Conservation (phyloP, 768 basidiomycete genomes). For the Boletus rubescentipes region DNA sequence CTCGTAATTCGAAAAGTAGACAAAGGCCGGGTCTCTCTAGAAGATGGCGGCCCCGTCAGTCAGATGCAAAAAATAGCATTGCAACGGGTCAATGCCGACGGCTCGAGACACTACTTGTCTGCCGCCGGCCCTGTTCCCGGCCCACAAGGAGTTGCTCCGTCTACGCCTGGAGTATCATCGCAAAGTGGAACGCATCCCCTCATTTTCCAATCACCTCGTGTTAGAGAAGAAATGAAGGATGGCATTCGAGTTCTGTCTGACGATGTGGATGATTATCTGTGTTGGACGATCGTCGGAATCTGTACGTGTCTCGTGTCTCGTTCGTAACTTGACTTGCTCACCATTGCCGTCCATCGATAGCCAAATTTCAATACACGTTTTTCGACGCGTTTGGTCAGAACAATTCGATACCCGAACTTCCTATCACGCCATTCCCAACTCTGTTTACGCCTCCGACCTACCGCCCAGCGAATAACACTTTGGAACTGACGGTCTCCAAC, state of each 20-base stretch:
- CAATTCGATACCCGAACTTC: conserved; percentile 69
- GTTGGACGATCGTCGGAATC: conserved; percentile 95
- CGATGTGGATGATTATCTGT: conserved; percentile 92
- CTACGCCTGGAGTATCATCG: conserved; percentile 71
- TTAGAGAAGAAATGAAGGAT: conserved; percentile 81
- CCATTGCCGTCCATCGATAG: conserved; percentile 41
- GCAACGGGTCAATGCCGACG: conserved; percentile 78
- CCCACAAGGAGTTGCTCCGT: conserved; percentile 65
- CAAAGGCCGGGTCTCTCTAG: conserved; percentile 81
- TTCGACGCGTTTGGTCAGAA: conserved; percentile 87
- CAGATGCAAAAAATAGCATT: conserved; percentile 97
- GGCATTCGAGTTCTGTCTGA: conserved; percentile 74
- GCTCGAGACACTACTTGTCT: conserved; percentile 82
- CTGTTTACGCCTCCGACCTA: conserved; percentile 79
- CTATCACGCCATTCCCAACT: conserved; percentile 90
- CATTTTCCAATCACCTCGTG: conserved; percentile 74
- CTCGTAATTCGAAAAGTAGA: conserved; percentile 91
- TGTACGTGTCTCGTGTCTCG: conserved; percentile 51
- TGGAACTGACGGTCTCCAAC: conserved; percentile 85
- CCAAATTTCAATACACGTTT: conserved; percentile 93
- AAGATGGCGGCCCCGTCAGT: conserved; percentile 89
- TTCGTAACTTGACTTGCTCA: conserved; percentile 17
- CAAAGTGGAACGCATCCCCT: conserved; percentile 81
- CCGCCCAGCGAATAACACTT: conserved; percentile 64
- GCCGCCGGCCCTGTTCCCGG: conserved; percentile 85